phyloP scores from a whole-genome alignment of 1,284 basidiomycete species.

The Ceratobasidium sp. region DNA sequence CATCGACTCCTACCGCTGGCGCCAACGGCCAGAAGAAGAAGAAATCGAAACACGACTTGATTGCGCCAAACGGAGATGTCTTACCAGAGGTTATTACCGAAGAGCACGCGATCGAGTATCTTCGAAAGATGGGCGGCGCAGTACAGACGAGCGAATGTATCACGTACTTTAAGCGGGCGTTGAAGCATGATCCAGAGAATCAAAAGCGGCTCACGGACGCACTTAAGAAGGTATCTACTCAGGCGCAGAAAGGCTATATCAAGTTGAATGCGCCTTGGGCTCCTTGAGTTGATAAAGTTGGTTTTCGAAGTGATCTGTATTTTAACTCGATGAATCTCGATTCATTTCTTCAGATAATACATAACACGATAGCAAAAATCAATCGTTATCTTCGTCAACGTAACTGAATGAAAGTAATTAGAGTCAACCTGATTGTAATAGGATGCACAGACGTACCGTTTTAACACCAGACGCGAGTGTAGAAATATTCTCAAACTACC shows the following conservation, averaged over 20 bases:
- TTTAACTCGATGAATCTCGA: constrained; percentile 1
- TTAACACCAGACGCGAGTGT: constrained; percentile 31
- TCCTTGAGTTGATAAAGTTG: background rate
- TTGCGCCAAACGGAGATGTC: constrained; percentile 34
- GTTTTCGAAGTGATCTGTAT: background rate
- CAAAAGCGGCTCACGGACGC: constrained; percentile 35
- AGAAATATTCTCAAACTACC: constrained; percentile 21
- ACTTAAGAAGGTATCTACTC: constrained; percentile 37
- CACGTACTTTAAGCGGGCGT: constrained; percentile 41
- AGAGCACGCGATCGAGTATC: constrained; percentile 38
- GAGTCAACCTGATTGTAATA: background rate
- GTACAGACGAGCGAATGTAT: constrained; percentile 40
- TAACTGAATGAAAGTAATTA: constrained; percentile 4
- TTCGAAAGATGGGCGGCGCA: constrained; percentile 42
- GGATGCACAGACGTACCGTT: background rate
- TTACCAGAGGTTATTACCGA: constrained; percentile 40
- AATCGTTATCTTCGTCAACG: constrained; percentile 13
- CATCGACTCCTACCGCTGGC: constrained; percentile 20
- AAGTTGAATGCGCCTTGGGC: constrained; percentile 36
- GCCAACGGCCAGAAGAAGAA: constrained; percentile 43
- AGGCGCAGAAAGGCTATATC: constrained; percentile 42
- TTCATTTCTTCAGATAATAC: constrained; percentile 16
- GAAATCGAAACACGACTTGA: constrained; percentile 36
- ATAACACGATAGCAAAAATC: background rate
- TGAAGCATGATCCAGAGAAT: constrained; percentile 44